Conservation (phyloP, 2,329 filamentous ascomycete species). For the Colletotrichum tofieldiae region DNA sequence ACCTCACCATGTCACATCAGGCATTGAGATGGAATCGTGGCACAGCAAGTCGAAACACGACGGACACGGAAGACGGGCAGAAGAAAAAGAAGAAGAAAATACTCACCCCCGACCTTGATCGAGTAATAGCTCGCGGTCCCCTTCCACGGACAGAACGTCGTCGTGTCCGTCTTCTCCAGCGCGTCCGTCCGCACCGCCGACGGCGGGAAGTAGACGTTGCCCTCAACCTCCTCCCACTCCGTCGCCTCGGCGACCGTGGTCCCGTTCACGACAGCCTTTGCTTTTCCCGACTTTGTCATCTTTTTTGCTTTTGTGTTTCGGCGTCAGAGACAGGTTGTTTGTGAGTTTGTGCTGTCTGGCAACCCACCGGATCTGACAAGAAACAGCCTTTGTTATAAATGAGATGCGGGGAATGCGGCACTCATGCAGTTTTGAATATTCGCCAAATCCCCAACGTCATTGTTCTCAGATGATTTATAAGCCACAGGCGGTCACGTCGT, state of each 20-base stretch:
- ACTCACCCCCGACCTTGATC: conserved; percentile 62
- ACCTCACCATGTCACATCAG: neutral
- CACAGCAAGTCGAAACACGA: neutral
- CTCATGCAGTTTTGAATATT: conserved; percentile 18
- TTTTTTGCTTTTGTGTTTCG: neutral
- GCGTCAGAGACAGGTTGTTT: neutral
- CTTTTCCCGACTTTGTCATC: conserved; percentile 50
- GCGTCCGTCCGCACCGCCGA: conserved; percentile 60
- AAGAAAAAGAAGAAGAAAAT: too few species aligned
- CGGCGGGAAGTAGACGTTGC: conserved; percentile 71
- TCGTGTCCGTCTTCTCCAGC: conserved; percentile 61
- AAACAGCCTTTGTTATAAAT: neutral
- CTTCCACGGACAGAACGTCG: conserved; percentile 71
- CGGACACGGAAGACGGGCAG: neutral
- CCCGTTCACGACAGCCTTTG: conserved; percentile 64
- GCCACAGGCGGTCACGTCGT: neutral
- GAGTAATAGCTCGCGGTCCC: conserved; percentile 71
- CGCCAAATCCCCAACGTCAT: conserved; percentile 35
- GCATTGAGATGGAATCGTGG: too few species aligned
- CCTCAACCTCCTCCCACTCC: conserved; percentile 69
- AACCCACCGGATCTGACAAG: neutral
- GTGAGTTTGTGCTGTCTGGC: neutral
- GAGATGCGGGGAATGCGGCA: conserved; percentile 20
- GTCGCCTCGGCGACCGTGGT: conserved; percentile 66
- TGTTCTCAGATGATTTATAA: conserved; percentile 38